phyloP scores from a whole-genome alignment of 345 rosid species.

The Populus nigra region DNA sequence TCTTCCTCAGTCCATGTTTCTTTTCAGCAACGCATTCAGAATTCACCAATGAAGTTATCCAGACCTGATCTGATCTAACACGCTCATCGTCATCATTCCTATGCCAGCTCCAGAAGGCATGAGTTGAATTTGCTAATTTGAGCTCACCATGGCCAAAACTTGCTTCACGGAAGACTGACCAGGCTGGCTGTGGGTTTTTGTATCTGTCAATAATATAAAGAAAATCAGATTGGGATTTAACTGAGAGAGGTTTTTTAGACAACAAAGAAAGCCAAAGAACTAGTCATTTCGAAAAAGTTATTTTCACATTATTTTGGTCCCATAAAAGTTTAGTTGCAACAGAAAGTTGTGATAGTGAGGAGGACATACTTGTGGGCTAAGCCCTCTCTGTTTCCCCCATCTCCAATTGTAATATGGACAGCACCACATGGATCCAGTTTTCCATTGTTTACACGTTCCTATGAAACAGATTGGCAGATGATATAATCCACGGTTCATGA shows the following conservation, averaged over 20 bases:
- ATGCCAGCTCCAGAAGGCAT: conserved; percentile 95
- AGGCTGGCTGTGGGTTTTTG: conserved; percentile 65
- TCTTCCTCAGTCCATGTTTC: conserved; percentile 41
- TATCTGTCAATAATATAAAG: conserved; percentile 36
- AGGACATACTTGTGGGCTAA: conserved; percentile 63
- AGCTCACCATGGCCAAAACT: conserved; percentile 97
- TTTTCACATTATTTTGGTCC: background rate
- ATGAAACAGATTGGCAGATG: conserved; percentile 26
- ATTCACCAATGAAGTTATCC: conserved; percentile 70
- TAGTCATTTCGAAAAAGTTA: background rate
- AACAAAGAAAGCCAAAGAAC: background rate
- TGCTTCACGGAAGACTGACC: conserved; percentile 97
- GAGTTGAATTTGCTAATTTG: conserved; percentile 65
- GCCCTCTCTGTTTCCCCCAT: conserved; percentile 96
- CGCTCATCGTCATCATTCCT: conserved; percentile 96
- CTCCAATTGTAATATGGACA: conserved; percentile 81
- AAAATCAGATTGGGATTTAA: background rate
- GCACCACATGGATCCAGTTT: conserved; percentile 69
- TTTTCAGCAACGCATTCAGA: conserved; percentile 54
- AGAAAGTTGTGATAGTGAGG: background rate
- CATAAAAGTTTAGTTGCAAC: background rate
- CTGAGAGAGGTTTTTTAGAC: background rate
- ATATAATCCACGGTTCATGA: conserved; percentile 11
- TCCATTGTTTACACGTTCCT: conserved; percentile 71
- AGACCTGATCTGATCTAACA: conserved; percentile 69